These are phyloP conservation scores for Insectozyma bohioensis DNA, from an alignment of 1,139 yeast species.

Conservation along the genomic window DNA sequence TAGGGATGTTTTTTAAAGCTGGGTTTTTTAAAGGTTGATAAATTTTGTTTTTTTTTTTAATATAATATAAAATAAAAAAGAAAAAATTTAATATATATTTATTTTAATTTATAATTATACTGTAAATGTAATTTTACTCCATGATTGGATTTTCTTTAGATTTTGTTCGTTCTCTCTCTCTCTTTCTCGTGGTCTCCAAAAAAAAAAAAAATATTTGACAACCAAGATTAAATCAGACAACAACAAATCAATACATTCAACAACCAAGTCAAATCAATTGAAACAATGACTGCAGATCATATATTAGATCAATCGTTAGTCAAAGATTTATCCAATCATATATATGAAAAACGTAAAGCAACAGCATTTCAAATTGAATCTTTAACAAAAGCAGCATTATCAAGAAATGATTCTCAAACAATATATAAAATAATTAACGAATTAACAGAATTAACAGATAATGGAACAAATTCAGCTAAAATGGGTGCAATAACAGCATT, in stretches of 20 bases:
- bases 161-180: too few species aligned
- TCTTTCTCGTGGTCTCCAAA: neutral
- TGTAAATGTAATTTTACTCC: too few species aligned
- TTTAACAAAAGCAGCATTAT: slow-evolving; percentile 68
- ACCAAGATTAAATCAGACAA: neutral
- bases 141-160: too few species aligned
- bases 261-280: too few species aligned
- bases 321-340: slow-evolving; percentile 84
- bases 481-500: slow-evolving; percentile 54
- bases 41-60: too few species aligned
- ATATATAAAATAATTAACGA: slow-evolving; percentile 53
- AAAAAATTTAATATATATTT: too few species aligned
- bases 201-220: too few species aligned
- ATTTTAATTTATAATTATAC: too few species aligned
- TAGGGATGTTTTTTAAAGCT: too few species aligned
- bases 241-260: slow-evolving; percentile 2
- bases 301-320: slow-evolving; percentile 70
- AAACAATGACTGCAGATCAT: too few species aligned
- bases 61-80: too few species aligned
- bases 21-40: too few species aligned
- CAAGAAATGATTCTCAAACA: slow-evolving; percentile 64
- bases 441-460: slow-evolving; percentile 40
- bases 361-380: slow-evolving; percentile 91
- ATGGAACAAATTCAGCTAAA: slow-evolving; percentile 39
- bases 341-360: slow-evolving; percentile 91